Evolutionary conservation across 2,329 filamentous ascomycete genomes (phyloP), one percentile per base, ranked within the genome.

Genomic region (Sclerotinia nivalis): DNA sequence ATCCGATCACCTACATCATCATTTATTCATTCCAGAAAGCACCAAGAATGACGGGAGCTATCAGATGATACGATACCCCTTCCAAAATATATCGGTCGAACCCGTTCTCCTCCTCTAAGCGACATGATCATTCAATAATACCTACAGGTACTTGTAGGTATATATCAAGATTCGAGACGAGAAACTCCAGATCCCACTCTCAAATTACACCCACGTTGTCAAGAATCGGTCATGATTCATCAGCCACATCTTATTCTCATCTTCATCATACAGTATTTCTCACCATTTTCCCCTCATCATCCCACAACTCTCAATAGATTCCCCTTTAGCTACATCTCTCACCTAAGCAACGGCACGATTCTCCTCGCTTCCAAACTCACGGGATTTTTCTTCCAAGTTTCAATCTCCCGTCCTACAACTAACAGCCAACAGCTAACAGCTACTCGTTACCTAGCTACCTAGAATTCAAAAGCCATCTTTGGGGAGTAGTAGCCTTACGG

Each of bases 181-280:
- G 22, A 9, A 22, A 9, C 4, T 18, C 6, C 6, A 2, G 15
- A 25, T 31, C 58, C 55, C 34, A 40, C 31, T 31, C 55, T 37
- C 7, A 40, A 40, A 40, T 34, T n/a, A 58, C 55, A n/a, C 2
- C 4, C n/a, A 25, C 50, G 3, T 31, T 37, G 20, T 20, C 54
- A 56, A 56, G 54, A 37, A 56, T n/a, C 54, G 22, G 1, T 40
- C 34, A 40, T 58, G 9, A 40, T 37, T 58, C 34, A 58, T 40
- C 55, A 25, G 55, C 55, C 55, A 58, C 55, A 58, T 58, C 28
- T 15, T 58, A 37, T 58, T 58, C 55, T 40, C 22, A 25, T 37
- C 34, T 34, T 58, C 20, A 12, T 43, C 40, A 43, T 43, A 43
- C 13, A 43, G 40, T 15, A 43, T 43, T 43, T 5, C 40, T 15